Conservation (phyloP, 305 asterid species). For the Fraxinus paxiana region DNA sequence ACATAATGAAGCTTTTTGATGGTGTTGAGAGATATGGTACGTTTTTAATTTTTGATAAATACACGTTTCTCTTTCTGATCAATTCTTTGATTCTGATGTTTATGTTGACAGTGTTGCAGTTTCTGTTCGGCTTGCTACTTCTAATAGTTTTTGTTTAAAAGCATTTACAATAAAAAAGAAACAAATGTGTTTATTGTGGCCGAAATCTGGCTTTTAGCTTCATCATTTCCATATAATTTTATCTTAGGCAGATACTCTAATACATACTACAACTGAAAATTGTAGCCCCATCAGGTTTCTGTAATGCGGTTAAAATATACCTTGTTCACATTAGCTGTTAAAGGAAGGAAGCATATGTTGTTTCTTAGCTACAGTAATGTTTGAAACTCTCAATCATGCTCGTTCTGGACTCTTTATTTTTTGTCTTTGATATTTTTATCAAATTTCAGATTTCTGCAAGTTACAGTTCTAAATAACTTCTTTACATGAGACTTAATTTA, state of each 20-base stretch:
- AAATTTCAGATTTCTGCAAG: background rate
- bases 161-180: conserved; percentile 2
- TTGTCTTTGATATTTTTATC: background rate
- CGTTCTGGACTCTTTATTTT: background rate
- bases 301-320: background rate
- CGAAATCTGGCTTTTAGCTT: conserved; percentile 5
- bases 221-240: background rate
- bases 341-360: background rate
- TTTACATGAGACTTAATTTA: background rate
- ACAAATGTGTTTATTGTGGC: background rate
- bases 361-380: conserved; percentile 3
- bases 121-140: background rate
- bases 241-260: background rate
- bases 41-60: background rate
- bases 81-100: background rate
- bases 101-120: background rate
- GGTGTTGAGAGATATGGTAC: conserved; percentile 79
- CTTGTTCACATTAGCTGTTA: background rate
- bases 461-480: background rate
- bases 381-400: background rate
- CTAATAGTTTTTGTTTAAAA: background rate
- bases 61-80: background rate
- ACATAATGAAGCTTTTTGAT: conserved; percentile 77
- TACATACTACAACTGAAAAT: background rate
- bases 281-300: background rate